These are phyloP conservation scores for Pestalotiopsis sp. DNA, from an alignment of 2,329 filamentous ascomycete genomes.

Conservation along the genomic window DNA sequence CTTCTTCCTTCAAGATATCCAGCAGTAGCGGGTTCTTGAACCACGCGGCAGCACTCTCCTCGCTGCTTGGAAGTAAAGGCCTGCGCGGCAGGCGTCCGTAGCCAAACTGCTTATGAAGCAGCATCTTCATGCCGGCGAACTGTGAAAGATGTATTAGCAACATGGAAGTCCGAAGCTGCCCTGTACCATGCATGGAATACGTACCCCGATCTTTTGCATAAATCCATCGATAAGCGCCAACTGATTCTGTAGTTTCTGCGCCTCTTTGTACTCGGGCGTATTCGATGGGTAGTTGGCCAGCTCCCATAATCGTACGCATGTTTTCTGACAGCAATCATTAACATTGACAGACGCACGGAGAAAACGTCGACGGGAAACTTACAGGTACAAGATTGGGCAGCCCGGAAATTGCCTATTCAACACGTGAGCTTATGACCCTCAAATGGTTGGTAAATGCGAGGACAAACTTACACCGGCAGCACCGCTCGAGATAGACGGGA, in stretches of 20 bases:
- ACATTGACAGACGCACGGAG: neutral
- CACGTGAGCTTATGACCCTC: neutral
- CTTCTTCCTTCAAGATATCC: conserved; percentile 11
- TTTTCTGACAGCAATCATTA: neutral
- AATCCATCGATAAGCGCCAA: conserved; percentile 16
- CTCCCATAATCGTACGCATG: conserved; percentile 14
- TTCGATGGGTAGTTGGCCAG: conserved; percentile 2
- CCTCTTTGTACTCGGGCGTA: conserved; percentile 13
- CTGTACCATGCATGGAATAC: neutral
- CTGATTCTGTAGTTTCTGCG: conserved; percentile 13
- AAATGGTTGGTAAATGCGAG: neutral
- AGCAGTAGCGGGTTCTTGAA: conserved; percentile 13
- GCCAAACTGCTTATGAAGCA: conserved; percentile 16
- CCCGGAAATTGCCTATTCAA: neutral
- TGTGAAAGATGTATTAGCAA: neutral
- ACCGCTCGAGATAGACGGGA: conserved; percentile 18
- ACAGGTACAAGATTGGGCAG: neutral
- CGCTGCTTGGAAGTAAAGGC: conserved; percentile 11
- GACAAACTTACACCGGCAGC: conserved; percentile 18
- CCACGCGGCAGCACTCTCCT: conserved; percentile 10
- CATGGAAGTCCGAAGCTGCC: neutral
- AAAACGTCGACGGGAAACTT: neutral
- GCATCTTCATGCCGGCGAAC: conserved; percentile 18
- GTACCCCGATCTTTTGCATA: conserved; percentile 17
- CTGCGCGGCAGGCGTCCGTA: conserved; percentile 14